A percentile compares a stretch with the other conserved stretches of the same genome.
phyloP scores from a whole-genome alignment of 208 protist species.

The Acanthamoeba lenticulata region DNA sequence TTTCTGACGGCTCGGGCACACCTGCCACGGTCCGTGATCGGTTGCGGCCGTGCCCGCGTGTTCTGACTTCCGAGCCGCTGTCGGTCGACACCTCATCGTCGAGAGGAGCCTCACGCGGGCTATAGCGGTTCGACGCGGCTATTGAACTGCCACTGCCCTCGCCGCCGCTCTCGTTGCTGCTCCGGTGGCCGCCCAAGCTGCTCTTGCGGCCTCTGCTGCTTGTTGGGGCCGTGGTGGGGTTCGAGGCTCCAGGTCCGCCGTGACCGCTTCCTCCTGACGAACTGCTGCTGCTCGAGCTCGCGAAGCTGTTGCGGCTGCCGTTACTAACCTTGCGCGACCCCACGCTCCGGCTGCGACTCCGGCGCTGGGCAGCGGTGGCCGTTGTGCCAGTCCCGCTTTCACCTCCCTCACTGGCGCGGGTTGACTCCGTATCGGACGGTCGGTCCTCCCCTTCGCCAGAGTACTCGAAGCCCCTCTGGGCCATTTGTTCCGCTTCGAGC shows the following conservation, averaged over 20 bases:
- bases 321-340: neutral
- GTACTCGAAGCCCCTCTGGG: neutral
- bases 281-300: constrained; percentile 41
- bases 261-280: neutral
- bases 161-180: neutral
- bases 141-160: neutral
- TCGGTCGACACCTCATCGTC: neutral
- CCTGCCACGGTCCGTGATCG: neutral
- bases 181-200: neutral
- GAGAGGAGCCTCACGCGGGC: no score
- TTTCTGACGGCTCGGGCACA: neutral
- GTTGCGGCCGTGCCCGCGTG: neutral
- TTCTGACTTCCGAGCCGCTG: neutral
- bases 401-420: neutral
- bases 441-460: neutral
- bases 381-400: neutral
- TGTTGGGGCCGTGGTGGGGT: neutral
- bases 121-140: no score
- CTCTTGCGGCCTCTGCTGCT: neutral
- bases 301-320: neutral
- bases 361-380: neutral
- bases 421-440: neutral
- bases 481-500: neutral
- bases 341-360: neutral
- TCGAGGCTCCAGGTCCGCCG: neutral